These are phyloP conservation scores for Fistulina hepatica DNA, from an alignment of 1,284 basidiomycete species.

Conservation along the genomic window DNA sequence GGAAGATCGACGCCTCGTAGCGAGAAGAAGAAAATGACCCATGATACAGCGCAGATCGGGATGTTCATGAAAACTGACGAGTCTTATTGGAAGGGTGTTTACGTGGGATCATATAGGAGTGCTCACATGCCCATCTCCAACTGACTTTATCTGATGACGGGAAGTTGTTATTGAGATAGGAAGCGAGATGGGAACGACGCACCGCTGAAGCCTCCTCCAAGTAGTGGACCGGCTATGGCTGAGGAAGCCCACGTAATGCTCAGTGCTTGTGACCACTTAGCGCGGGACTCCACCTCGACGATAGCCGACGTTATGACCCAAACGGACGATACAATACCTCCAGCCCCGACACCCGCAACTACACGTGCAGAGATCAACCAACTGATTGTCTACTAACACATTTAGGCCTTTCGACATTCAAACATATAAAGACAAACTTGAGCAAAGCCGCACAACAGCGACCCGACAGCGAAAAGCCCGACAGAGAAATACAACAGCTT, in stretches of 20 bases:
- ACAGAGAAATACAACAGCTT: constrained; percentile 58
- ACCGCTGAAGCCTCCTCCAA: constrained; percentile 73
- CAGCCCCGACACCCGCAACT: constrained; percentile 63
- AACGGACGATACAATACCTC: constrained; percentile 70
- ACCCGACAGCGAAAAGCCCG: constrained; percentile 56
- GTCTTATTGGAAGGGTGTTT: not conserved
- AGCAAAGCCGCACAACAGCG: constrained; percentile 59
- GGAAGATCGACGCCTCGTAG: constrained; percentile 45
- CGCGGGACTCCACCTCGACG: constrained; percentile 52
- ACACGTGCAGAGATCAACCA: constrained; percentile 44
- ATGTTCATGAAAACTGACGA: constrained; percentile 65
- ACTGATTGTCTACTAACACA: not conserved
- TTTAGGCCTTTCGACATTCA: not conserved
- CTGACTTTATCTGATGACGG: constrained; percentile 1
- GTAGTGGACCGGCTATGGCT: constrained; percentile 64
- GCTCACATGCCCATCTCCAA: constrained; percentile 11
- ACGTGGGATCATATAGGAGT: not conserved
- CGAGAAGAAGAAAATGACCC: constrained; percentile 44
- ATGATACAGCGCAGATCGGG: constrained; percentile 55
- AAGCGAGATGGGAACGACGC: constrained; percentile 22
- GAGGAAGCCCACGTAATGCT: constrained; percentile 77
- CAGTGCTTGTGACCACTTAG: constrained; percentile 73
- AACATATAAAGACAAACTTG: constrained; percentile 32
- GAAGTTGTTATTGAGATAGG: constrained; percentile 10
- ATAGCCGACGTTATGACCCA: constrained; percentile 78